phyloP scores from a whole-genome alignment of 768 basidiomycete species.

The Lyophyllum shimeji region DNA sequence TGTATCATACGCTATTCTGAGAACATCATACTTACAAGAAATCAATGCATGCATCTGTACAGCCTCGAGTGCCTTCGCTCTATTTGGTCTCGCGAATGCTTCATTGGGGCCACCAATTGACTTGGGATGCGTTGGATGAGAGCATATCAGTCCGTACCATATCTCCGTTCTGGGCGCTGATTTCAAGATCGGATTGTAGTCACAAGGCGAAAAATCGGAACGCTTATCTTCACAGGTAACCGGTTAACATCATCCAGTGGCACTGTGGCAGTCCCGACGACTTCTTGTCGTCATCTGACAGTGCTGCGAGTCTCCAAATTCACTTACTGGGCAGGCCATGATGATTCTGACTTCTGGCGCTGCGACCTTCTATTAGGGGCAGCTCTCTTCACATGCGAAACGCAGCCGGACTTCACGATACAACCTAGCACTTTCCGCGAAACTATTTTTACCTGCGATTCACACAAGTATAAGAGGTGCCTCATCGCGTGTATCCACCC shows the following conservation, averaged over 20 bases:
- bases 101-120: too few relatives aligned
- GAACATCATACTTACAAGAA: neutral
- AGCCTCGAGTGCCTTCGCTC: neutral
- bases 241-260: too few relatives aligned
- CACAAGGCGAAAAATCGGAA: too few relatives aligned
- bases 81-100: neutral
- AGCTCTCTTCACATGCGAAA: neutral
- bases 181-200: too few relatives aligned
- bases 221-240: too few relatives aligned
- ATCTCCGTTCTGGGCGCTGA: too few relatives aligned
- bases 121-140: too few relatives aligned
- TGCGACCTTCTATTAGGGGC: neutral
- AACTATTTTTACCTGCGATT: neutral
- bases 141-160: neutral
- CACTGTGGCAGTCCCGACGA: too few relatives aligned
- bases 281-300: too few relatives aligned
- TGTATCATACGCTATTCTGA: slow-evolving; percentile 27
- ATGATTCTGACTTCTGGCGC: too few relatives aligned
- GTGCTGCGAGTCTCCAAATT: too few relatives aligned
- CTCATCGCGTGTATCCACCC: neutral
- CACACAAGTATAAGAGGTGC: neutral
- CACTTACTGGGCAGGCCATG: too few relatives aligned
- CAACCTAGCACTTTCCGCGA: neutral
- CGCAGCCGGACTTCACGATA: neutral
- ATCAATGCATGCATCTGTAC: neutral